Evolutionary conservation across 2,329 filamentous ascomycete genomes (phyloP).

Genomic region (Penicillium paneum): DNA sequence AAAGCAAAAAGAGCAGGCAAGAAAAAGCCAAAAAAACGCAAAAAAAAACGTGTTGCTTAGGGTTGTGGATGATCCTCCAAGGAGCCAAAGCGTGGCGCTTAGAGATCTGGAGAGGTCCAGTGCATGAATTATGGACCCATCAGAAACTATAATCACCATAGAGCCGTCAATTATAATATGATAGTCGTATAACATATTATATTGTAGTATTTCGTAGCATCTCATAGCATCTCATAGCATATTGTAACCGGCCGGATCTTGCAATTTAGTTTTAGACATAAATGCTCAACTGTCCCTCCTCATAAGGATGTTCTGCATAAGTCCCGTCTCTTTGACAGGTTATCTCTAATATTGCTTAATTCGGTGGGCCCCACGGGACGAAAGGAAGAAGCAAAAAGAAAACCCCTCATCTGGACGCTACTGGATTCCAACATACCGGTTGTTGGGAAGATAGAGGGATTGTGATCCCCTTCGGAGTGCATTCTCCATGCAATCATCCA

Average conservation of each 20-base stretch:
- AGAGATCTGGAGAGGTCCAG: neutral
- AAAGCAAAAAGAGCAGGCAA: neutral
- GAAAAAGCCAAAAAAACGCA: neutral
- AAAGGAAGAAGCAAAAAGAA: neutral
- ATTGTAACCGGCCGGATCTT: neutral
- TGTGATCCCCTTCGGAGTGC: neutral
- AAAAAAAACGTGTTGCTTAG: neutral
- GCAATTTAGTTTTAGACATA: neutral
- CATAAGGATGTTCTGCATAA: neutral
- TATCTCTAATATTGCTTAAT: neutral
- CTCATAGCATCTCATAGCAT: no score
- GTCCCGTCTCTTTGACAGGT: slow-evolving; percentile 6
- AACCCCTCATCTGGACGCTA: neutral
- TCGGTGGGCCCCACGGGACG: neutral
- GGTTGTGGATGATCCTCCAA: slow-evolving; percentile 7
- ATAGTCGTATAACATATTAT: no score
- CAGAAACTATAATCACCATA: neutral
- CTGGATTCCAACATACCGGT: neutral
- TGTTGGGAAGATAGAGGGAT: neutral
- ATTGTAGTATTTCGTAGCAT: no score
- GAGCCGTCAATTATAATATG: neutral
- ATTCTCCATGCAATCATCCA: neutral
- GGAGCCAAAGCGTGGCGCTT: slow-evolving; percentile 10
- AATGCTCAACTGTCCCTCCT: neutral
- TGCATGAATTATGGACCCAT: neutral